Conservation (phyloP, 495 filamentous ascomycete genomes). For the Penicillium coffeae region DNA sequence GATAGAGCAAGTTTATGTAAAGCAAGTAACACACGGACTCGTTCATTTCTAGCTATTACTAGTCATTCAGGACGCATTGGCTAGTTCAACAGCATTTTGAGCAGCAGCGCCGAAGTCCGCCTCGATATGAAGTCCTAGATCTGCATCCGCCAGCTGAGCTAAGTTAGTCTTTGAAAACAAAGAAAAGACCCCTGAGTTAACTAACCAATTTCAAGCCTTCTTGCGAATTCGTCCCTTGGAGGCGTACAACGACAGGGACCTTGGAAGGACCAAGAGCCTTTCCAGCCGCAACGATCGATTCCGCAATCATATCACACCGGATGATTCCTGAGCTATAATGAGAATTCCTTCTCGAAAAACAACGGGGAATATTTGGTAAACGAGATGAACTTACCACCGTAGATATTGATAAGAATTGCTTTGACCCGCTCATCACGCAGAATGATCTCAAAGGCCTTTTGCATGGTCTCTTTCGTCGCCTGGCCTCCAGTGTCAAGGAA, state of each 20-base stretch:
- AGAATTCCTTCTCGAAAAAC: too few species aligned
- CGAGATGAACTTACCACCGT: too few species aligned
- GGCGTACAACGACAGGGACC: conserved; percentile 27
- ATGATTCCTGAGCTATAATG: conserved; percentile 22
- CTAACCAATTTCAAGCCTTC: conserved; percentile 24
- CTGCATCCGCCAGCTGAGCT: background rate
- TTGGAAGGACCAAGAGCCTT: conserved; percentile 17
- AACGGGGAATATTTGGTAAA: too few species aligned
- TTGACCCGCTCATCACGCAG: conserved; percentile 17
- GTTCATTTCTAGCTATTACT: too few species aligned
- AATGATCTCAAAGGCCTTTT: conserved; percentile 28
- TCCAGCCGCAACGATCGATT: conserved; percentile 28
- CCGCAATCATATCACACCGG: conserved; percentile 36
- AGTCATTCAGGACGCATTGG: too few species aligned
- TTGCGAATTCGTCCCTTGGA: conserved; percentile 31
- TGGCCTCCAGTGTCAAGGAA: conserved; percentile 31
- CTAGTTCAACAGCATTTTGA: conserved; percentile 13
- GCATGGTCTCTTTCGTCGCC: conserved; percentile 25
- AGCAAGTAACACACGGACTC: too few species aligned
- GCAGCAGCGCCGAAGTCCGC: conserved; percentile 28
- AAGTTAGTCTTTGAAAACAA: background rate
- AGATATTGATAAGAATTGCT: conserved; percentile 30
- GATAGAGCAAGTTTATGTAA: too few species aligned
- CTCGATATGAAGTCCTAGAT: conserved; percentile 22
- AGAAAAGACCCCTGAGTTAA: background rate